Conservation (phyloP, 2,329 filamentous ascomycete species). For the Furcasterigmium sp. region DNA sequence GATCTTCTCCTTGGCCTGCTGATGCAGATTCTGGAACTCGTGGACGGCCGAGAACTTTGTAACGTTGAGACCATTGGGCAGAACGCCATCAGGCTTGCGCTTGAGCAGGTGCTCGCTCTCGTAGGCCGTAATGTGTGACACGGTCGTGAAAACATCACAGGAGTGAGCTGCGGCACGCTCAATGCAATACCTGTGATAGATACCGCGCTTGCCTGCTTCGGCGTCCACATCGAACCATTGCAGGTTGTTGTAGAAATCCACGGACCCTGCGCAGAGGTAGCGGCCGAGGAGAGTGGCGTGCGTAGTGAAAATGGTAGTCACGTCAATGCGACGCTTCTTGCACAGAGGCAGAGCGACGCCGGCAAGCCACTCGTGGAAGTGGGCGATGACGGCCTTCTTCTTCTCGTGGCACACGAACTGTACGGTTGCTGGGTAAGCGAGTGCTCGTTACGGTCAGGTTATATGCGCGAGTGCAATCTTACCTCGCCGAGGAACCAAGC, state of each 20-base stretch:
- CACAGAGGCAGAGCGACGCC: conserved; percentile 87
- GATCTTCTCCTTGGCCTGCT: conserved; percentile 95
- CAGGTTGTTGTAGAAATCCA: conserved; percentile 99
- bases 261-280: conserved; percentile 93
- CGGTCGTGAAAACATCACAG: conserved; percentile 95
- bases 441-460: not conserved
- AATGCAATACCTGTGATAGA: conserved; percentile 98
- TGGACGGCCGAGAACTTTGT: conserved; percentile 98
- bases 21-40: conserved; percentile 97
- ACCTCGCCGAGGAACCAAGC: conserved; percentile 99
- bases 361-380: conserved; percentile 98
- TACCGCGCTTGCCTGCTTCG: conserved; percentile 94
- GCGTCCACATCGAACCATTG: conserved; percentile 95
- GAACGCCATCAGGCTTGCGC: conserved; percentile 92
- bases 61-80: conserved; percentile 95
- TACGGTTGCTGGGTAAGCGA: conserved; percentile 10
- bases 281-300: conserved; percentile 92
- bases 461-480: conserved; percentile 22
- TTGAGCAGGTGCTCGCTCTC: conserved; percentile 97
- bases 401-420: conserved; percentile 94
- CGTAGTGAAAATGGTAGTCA: conserved; percentile 98
- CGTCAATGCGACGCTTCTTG: conserved; percentile 91
- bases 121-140: conserved; percentile 97
- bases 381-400: conserved; percentile 86
- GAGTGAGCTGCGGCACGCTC: conserved; percentile 89